These are phyloP conservation scores for Quambalaria eucalypti DNA, from an alignment of 1,284 basidiomycete species.

Conservation along the genomic window DNA sequence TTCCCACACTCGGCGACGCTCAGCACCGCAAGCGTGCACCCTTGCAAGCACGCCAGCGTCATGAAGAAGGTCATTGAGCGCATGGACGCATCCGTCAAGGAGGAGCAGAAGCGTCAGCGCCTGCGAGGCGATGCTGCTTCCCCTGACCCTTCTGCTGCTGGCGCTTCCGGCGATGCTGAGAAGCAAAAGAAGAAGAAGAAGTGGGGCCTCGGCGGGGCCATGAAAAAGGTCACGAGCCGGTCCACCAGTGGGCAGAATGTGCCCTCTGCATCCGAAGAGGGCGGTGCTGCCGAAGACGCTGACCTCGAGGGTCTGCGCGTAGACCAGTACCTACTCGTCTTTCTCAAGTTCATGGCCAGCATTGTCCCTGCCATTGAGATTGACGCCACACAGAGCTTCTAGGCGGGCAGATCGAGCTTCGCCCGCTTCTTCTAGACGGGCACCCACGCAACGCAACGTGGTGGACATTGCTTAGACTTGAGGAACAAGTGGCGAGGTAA, in stretches of 20 bases:
- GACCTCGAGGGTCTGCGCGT: slow-evolving; percentile 33
- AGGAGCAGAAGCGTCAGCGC: slow-evolving; percentile 48
- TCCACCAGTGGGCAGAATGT: neutral
- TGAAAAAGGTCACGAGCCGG: slow-evolving; percentile 60
- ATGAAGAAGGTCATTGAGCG: slow-evolving; percentile 99
- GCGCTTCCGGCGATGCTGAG: slow-evolving; percentile 38
- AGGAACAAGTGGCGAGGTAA: too few relatives aligned
- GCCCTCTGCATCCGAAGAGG: neutral
- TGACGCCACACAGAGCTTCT: slow-evolving; percentile 31
- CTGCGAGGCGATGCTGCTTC: slow-evolving; percentile 11
- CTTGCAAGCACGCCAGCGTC: slow-evolving; percentile 95
- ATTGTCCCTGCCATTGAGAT: slow-evolving; percentile 45
- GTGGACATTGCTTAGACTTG: too few relatives aligned
- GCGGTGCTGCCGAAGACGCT: slow-evolving; percentile 8
- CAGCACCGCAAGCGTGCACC: slow-evolving; percentile 66
- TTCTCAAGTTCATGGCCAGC: slow-evolving; percentile 45
- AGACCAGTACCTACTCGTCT: slow-evolving; percentile 45
- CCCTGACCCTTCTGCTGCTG: neutral
- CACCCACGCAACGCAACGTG: too few relatives aligned
- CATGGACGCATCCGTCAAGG: slow-evolving; percentile 63
- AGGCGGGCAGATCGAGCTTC: neutral
- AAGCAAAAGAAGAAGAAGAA: slow-evolving; percentile 65
- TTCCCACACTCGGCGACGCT: slow-evolving; percentile 80
- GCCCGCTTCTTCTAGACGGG: too few relatives aligned
- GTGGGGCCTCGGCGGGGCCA: slow-evolving; percentile 60